Evolutionary conservation across 805 yeast species (phyloP).

Genomic region (Cyberlindnera amylophila): DNA sequence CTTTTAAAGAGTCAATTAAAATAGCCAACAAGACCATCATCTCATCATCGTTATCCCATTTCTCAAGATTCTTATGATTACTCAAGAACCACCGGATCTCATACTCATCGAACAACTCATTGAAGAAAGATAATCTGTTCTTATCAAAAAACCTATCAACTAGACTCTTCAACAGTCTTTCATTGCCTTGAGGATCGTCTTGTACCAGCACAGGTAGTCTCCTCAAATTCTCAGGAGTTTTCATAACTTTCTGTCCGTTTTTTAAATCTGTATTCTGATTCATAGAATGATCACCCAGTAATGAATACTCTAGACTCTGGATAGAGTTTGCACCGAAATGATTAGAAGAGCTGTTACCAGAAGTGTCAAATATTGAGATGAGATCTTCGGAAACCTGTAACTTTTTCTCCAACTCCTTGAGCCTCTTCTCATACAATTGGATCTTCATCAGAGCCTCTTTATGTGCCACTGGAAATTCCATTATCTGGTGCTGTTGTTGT

Average conservation of each 20-base stretch:
- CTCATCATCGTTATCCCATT: slow-evolving; percentile 20
- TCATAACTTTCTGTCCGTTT: background rate
- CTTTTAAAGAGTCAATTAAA: slow-evolving; percentile 21
- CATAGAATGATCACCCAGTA: slow-evolving; percentile 2
- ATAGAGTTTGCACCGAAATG: slow-evolving; percentile 18
- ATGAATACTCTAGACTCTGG: slow-evolving; percentile 10
- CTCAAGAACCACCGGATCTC: slow-evolving; percentile 14
- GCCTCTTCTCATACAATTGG: slow-evolving; percentile 6
- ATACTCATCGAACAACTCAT: slow-evolving; percentile 16
- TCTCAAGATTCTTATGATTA: slow-evolving; percentile 2
- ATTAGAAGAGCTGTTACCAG: slow-evolving; percentile 7
- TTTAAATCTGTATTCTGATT: too few species aligned
- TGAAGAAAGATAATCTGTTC: slow-evolving; percentile 10
- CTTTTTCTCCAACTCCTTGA: slow-evolving; percentile 21
- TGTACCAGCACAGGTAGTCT: slow-evolving; percentile 12
- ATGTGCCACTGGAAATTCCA: background rate
- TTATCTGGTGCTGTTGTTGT: background rate
- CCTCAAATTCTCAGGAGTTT: slow-evolving; percentile 1
- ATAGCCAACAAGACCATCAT: slow-evolving; percentile 20
- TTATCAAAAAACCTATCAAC: slow-evolving; percentile 18
- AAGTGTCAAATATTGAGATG: slow-evolving; percentile 24
- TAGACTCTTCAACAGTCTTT: slow-evolving; percentile 6
- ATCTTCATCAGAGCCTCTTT: slow-evolving; percentile 1
- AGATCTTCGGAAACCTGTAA: slow-evolving; percentile 19
- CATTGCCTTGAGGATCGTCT: slow-evolving; percentile 6